Percentiles rank a stretch among this genome's conserved stretches.
Conservation (phyloP, 805 yeast species). For the Suhomyces vadensis region DNA sequence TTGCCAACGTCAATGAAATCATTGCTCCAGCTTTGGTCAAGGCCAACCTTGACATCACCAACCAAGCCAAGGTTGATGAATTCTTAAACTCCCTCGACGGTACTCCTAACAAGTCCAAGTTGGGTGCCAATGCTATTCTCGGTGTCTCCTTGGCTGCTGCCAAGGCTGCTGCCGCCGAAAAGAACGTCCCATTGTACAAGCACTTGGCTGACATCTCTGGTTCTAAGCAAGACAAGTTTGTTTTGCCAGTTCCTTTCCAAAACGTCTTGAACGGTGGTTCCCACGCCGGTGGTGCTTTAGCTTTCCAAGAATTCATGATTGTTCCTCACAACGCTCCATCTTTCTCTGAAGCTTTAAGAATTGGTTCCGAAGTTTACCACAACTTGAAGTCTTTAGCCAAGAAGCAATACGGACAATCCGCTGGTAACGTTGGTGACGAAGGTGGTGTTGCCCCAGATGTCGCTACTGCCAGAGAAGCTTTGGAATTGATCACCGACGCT, state of each 20-base stretch:
- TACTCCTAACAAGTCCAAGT: conserved; percentile 94
- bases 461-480: conserved; percentile 93
- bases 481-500: conserved; percentile 88
- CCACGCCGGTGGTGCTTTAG: conserved; percentile 99
- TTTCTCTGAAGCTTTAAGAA: conserved; percentile 94
- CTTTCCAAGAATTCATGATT: conserved; percentile 99
- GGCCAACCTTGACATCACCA: conserved; percentile 77
- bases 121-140: conserved; percentile 97
- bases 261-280: conserved; percentile 99
- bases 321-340: conserved; percentile 90
- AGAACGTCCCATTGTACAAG: conserved; percentile 88
- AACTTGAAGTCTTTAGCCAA: conserved; percentile 88
- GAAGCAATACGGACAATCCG: conserved; percentile 95
- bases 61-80: conserved; percentile 85
- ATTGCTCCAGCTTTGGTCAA: conserved; percentile 92
- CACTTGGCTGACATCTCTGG: conserved; percentile 83
- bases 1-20: conserved; percentile 89
- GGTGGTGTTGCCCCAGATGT: conserved; percentile 99
- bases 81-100: conserved; percentile 89
- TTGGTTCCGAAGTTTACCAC: conserved; percentile 98
- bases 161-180: conserved; percentile 97
- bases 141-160: conserved; percentile 98
- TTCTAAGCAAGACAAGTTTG: conserved; percentile 75
- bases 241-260: conserved; percentile 98
- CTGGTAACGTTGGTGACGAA: conserved; percentile 99